Evolutionary conservation across 805 yeast genomes (phyloP).

Genomic region (Metschnikowia anglica): DNA sequence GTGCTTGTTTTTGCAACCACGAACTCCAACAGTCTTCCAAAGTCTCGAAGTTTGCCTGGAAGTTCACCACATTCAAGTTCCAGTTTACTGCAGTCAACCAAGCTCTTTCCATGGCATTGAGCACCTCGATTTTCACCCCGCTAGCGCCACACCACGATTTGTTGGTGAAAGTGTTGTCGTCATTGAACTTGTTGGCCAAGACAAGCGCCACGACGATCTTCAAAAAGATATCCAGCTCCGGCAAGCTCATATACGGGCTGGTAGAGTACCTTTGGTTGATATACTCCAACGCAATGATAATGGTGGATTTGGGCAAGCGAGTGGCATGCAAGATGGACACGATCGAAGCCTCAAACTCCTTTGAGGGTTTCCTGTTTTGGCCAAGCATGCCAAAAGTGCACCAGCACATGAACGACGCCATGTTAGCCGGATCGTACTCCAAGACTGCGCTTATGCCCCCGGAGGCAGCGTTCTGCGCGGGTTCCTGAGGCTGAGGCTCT

Average conservation of each 20-base stretch:
- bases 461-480: constrained; percentile 25
- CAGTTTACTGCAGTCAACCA: constrained; percentile 67
- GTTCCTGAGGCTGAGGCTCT: not conserved
- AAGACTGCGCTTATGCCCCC: constrained; percentile 80
- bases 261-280: constrained; percentile 57
- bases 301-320: constrained; percentile 79
- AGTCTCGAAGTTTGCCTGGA: constrained; percentile 38
- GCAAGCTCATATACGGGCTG: constrained; percentile 21
- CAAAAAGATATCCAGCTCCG: constrained; percentile 46
- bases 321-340: constrained; percentile 79
- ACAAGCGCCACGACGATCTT: constrained; percentile 67
- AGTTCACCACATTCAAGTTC: constrained; percentile 48
- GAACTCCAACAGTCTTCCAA: constrained; percentile 47
- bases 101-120: constrained; percentile 66
- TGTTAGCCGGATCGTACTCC: constrained; percentile 74
- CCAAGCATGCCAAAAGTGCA: constrained; percentile 67
- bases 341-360: constrained; percentile 57
- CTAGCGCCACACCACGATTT: constrained; percentile 97
- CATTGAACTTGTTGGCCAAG: constrained; percentile 90
- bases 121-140: constrained; percentile 58
- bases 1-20: constrained; percentile 36
- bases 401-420: constrained; percentile 80
- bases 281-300: constrained; percentile 76
- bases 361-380: constrained; percentile 44
- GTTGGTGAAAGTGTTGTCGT: constrained; percentile 94